phyloP scores from a whole-genome alignment of 257 asterid genomes.

The Ballota nigra region DNA sequence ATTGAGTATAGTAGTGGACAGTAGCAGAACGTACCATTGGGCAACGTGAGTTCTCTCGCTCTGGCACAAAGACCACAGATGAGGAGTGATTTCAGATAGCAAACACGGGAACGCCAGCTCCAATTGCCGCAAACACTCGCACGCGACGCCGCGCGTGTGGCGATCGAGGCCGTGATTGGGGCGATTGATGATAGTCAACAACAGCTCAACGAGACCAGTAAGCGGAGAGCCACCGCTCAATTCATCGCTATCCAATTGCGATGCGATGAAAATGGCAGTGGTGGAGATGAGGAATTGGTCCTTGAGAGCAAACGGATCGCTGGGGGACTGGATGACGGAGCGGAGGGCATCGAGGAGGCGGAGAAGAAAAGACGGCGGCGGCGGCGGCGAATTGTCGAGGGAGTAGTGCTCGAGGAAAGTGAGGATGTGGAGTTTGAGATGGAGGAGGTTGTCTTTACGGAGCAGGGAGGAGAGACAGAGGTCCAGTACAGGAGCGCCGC shows the following conservation, averaged over 20 bases:
- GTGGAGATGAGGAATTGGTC: slow-evolving; percentile 78
- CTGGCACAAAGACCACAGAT: slow-evolving; percentile 74
- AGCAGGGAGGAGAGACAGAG: slow-evolving; percentile 61
- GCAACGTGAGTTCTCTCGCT: slow-evolving; percentile 86
- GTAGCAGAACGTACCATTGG: slow-evolving; percentile 62
- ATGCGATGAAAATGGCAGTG: slow-evolving; percentile 54
- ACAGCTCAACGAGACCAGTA: slow-evolving; percentile 60
- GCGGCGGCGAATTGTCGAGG: slow-evolving; percentile 29
- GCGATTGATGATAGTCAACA: slow-evolving; percentile 73
- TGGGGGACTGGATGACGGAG: slow-evolving; percentile 64
- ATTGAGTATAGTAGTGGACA: slow-evolving; percentile 48
- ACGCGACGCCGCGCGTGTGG: slow-evolving; percentile 72
- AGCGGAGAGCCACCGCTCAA: slow-evolving; percentile 24
- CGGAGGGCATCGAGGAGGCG: slow-evolving; percentile 71
- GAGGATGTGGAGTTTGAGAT: slow-evolving; percentile 67
- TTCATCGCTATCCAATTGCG: slow-evolving; percentile 15
- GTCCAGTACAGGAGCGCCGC: slow-evolving; percentile 44
- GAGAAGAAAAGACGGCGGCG: slow-evolving; percentile 28
- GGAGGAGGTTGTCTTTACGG: slow-evolving; percentile 66
- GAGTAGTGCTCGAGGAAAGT: slow-evolving; percentile 67
- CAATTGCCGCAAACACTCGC: slow-evolving; percentile 88
- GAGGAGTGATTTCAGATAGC: slow-evolving; percentile 60
- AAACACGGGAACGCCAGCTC: slow-evolving; percentile 81
- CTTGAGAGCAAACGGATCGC: slow-evolving; percentile 65
- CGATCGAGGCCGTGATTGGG: slow-evolving; percentile 91